Evolutionary conservation across 73 alveolate genomes (phyloP), one percentile per base, ranked within the genome.

Genomic region (Symbiodinium natans): DNA sequence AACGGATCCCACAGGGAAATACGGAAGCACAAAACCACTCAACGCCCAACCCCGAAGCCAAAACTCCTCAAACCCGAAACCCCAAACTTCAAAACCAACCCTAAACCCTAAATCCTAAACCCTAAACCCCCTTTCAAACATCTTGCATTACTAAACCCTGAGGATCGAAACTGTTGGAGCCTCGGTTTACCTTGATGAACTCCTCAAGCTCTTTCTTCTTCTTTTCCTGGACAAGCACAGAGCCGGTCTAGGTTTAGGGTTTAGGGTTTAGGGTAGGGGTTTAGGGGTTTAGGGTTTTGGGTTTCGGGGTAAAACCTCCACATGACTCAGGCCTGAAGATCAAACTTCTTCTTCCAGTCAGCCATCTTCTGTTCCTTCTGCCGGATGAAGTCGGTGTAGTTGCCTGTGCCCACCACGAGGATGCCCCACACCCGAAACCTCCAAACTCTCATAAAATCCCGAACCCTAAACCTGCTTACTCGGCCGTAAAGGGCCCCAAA

Each of bases 311-410:
- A n/a, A n/a, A n/a, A n/a, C n/a, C n/a, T n/a, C n/a, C n/a, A n/a
- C n/a, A n/a, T n/a, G n/a, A n/a, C n/a, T n/a, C n/a, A n/a, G n/a
- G n/a, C 97, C 97, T 90, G 97, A 27, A 90, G 97, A n/a, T 90
- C 97, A 15, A 29, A 92, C 59, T 46, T 92, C 92, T 43, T 92
- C 98, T 48, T 42, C 98, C 98, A 92, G 29, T 25, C 34, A 43
- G 25, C 43, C 92, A 92, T 75, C 68, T 77, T 74, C 42, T 27
- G 29, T 38, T 92, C 92, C 68, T 92, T 92, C 59, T 46, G 82
- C 84, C 43, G 25, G 43, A 77, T 77, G 42, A 92, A 92, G 48
- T 74, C 92, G 31, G 92, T 75, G 83, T 92, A 92, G 83, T 92
- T 92, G 73, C 98, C 97, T 90, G 43, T 4, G 3, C 34, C 21